A percentile compares a stretch with the other conserved stretches of the same genome.
Evolutionary conservation across 495 filamentous ascomycete genomes (phyloP).

Genomic region (Trichoderma parareesei): DNA sequence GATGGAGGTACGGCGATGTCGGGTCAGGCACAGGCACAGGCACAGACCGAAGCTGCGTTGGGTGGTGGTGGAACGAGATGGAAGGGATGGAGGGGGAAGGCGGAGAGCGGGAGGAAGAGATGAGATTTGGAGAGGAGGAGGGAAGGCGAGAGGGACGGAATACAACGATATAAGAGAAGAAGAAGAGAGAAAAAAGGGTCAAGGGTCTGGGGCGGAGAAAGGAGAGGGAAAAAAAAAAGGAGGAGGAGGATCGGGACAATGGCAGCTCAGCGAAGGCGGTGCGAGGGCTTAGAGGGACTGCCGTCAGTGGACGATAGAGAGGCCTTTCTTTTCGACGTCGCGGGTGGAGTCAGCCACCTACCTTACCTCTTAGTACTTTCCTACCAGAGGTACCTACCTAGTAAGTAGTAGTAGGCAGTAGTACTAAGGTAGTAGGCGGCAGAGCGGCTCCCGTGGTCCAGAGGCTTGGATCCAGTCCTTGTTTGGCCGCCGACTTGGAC

Average conservation of each 20-base stretch:
- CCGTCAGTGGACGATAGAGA: too few species aligned
- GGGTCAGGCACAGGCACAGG: too few species aligned
- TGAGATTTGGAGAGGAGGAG: neutral
- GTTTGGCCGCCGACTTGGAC: too few species aligned
- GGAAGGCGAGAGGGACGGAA: neutral
- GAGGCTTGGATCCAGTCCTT: too few species aligned
- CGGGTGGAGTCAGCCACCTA: slow-evolving; percentile 1
- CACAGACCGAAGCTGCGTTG: neutral
- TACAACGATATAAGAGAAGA: neutral
- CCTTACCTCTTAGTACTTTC: too few species aligned
- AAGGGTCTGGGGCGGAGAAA: neutral
- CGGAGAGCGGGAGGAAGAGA: neutral
- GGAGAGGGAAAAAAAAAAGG: neutral
- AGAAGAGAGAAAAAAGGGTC: neutral
- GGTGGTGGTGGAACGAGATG: neutral
- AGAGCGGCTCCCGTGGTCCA: too few species aligned
- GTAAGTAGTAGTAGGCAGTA: too few species aligned
- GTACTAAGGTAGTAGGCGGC: too few species aligned
- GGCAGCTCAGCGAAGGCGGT: slow-evolving; percentile 5
- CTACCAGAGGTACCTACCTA: too few species aligned
- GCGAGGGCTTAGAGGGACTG: slow-evolving; percentile 1
- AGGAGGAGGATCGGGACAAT: neutral
- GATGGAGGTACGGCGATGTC: too few species aligned
- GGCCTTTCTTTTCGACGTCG: neutral
- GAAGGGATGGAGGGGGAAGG: slow-evolving; percentile 5